Conservation (phyloP, 495 filamentous ascomycete species). For the Penicillium maclennaniae region DNA sequence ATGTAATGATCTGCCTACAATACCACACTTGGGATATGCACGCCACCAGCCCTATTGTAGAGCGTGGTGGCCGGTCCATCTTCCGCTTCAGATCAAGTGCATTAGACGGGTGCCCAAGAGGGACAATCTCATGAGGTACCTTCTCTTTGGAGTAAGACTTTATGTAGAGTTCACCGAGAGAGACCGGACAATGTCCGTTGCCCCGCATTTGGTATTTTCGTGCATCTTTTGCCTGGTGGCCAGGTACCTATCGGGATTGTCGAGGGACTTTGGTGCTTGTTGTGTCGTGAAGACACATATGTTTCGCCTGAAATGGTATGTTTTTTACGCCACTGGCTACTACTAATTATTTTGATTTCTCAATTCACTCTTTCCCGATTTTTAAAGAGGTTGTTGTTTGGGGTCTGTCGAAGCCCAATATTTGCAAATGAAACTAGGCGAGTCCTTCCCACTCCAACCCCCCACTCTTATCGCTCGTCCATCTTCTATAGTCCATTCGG, state of each 20-base stretch:
- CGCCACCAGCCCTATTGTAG: background rate
- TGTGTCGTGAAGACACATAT: background rate
- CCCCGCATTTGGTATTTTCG: background rate
- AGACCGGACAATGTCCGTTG: background rate
- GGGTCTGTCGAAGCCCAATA: too few relatives aligned
- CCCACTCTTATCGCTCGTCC: too few relatives aligned
- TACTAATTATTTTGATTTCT: background rate
- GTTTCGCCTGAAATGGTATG: too few relatives aligned
- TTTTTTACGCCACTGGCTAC: background rate
- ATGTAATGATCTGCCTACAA: background rate
- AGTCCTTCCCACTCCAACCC: too few relatives aligned
- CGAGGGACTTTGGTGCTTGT: background rate
- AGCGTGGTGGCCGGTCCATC: background rate
- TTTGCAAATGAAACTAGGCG: too few relatives aligned
- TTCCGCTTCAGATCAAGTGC: too few relatives aligned
- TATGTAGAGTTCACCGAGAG: background rate
- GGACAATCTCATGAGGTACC: background rate
- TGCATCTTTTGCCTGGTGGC: constrained; percentile 2
- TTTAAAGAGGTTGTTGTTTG: background rate
- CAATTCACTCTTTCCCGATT: background rate
- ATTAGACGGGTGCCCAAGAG: background rate
- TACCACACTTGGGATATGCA: background rate
- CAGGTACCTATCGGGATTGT: background rate
- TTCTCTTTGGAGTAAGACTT: background rate
- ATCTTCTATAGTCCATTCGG: constrained; percentile 26